Base-by-base conservation (phyloP, 164 flowering plant species). In the Annona squamosa region DNA sequence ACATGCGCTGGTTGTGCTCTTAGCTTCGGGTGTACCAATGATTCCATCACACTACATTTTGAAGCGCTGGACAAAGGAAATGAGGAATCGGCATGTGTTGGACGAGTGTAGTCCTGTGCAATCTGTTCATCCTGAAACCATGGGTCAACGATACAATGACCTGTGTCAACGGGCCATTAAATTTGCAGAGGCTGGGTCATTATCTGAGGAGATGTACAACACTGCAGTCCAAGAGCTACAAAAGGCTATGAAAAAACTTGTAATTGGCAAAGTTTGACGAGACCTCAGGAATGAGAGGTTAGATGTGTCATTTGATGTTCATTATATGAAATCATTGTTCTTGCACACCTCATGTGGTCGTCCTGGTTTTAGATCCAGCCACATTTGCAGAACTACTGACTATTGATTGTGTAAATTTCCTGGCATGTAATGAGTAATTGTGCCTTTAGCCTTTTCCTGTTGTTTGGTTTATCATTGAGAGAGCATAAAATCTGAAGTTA, bases 41-140 rank as follows among this genome's bases (percentile, higher is more conserved):
- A 88, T 93, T 71, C 98, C 98, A 47, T 37, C 87, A 72, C 93
- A 79, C 9, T 92, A 91, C 74, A 89, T 92, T 68, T 80, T 92
- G 73, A 89, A 82, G 66, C 86, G 98, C 74, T 92, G 98, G 98
- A 88, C 93, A 41, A 92, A 87, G 81, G 96, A 90, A 81, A 91
- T 89, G 47, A 93, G 87, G 77, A 86, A 72, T 72, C 76, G 81
- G 74, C 87, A 79, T 52, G 63, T 78, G 46, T 47, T 77, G 41
- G 65, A 62, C 62, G 46, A 19, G 5, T 52, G 12, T 41, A 3
- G 48, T 37, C 13, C 42, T 71, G 65, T 59, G n/a, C 37, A 66
- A 43, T 16, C 46, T 37, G 73, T 57, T 71, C 52, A 41, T 46
- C 73, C 73, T 16, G 63, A 84, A 72, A 83, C 86, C 44, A 86